Evolutionary conservation across 306 rosid genomes (phyloP), one percentile per base, ranked within the genome.

Genomic region (Casuarina equisetifolia): DNA sequence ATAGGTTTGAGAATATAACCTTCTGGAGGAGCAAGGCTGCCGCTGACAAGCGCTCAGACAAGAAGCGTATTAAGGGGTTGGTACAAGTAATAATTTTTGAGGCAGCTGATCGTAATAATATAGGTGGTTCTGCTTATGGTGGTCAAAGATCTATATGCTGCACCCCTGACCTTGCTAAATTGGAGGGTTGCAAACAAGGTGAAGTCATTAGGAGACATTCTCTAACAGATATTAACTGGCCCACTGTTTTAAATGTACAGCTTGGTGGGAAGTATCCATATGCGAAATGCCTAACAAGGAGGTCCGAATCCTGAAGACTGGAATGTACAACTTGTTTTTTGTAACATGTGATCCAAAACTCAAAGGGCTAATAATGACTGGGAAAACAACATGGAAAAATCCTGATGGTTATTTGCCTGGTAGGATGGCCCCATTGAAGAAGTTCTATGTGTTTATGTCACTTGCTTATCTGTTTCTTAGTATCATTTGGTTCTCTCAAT

Each of bases 111-210:
- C 97, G 98, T 9, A 82, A 95, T 77, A 86, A 89, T 74, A 95
- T 95, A 4, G 98, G 98, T 16, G 98, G 98, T 54, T 95, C 98
- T 66, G 97, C 94, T 78, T 95, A 95, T 81, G 98, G 98, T 48
- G 98, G 98, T 54, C 97, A 95, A 69, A 84, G 98, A 62, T 93
- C 97, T 68, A 88, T 95, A 77, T 95, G 98, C 76, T 95, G 98
- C 84, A 92, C 97, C 42, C 74, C 93, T 75, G 98, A 95, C 87
- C 92, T 92, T 79, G 97, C 98, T 55, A 95, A 95, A 83, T 83
- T 92, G 85, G 96, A 88, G 76, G 97, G 84, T 52, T 95, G 98
- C 80, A 92, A 89, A 84, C 93, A 92, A 88, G 98, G 98, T 76
- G 97, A 91, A 82, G 91, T 95, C 72, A 86, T 95, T 76, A 82